Evolutionary conservation across 345 rosid genomes (phyloP), one percentile per base, ranked within the genome.

Genomic region (Aethionema arabicum): DNA sequence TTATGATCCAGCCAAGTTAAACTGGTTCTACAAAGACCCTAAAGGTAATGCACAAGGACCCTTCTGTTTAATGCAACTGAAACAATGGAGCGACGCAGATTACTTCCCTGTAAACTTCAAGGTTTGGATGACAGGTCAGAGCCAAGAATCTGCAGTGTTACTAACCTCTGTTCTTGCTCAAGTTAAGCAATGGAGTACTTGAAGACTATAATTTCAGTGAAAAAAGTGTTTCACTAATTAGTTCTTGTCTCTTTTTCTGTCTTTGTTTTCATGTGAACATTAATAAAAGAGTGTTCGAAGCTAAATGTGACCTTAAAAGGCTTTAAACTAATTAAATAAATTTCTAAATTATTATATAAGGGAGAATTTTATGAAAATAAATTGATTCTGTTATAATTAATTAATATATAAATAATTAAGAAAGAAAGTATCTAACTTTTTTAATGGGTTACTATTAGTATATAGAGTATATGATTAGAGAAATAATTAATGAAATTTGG

Each of bases 11-110:
- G 72, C 46, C 59, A 67, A 74, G 56, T 10, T 31, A 36, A 68
- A 75, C 16, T 91, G 98, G 95, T 56, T 71, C 66, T 91, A 88
- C 65, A 12, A 36, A 54, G 95, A 91, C 74, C 98, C 95, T 9
- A 77, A 56, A 12, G 95, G 96, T 21, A 11, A 8, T 14, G 16
- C 61, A 37, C 96, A 74, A 7, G 91, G 95, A 44, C 95, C 95
- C n/a, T 86, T 88, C 77, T 66, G 90, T 0, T 69, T 85, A n/a
- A 15, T 14, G 8, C 56, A 67, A 5, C 83, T 88, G 39, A 85
- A 85, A 73, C 69, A 13, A 4, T 91, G 96, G 96, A 45, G 56
- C 4, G 86, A 86, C 16, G 70, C 38, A 1, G 69, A 64, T 3
- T 82, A 79, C 69, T 88, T 91, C 68, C 71, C 73, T 31, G 38